Evolutionary conservation across 2,329 filamentous ascomycete genomes (phyloP).

Genomic region (Apiospora marii): DNA sequence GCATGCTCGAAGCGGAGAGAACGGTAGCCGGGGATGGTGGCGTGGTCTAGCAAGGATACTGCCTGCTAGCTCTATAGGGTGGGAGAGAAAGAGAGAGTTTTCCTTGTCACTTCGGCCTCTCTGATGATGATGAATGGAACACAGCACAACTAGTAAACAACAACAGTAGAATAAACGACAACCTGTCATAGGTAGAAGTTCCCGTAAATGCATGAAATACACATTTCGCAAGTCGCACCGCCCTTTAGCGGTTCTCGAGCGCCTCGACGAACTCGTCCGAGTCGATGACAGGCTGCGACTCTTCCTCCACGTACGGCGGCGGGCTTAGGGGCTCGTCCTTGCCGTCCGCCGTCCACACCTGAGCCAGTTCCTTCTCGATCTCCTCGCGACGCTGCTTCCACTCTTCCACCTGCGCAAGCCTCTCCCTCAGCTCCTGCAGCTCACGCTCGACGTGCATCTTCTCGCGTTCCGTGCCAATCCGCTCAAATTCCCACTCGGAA

Average conservation of each 20-base stretch:
- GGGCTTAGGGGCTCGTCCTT: constrained; percentile 55
- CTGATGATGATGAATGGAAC: neutral
- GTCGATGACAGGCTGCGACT: constrained; percentile 21
- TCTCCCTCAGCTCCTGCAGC: constrained; percentile 81
- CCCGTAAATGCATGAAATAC: neutral
- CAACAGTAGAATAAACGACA: neutral
- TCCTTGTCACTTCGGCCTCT: neutral
- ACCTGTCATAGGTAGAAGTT: neutral
- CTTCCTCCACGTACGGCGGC: constrained; percentile 50
- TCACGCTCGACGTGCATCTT: constrained; percentile 94
- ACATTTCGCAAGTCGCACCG: neutral
- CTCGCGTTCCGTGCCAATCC: constrained; percentile 92
- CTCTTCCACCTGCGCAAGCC: constrained; percentile 80
- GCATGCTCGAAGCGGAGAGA: neutral
- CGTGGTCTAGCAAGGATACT: constrained; percentile 11
- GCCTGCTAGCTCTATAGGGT: neutral
- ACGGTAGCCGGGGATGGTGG: constrained; percentile 16
- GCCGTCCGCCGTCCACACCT: constrained; percentile 64
- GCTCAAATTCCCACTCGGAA: constrained; percentile 91
- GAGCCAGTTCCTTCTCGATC: constrained; percentile 82
- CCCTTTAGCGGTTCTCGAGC: constrained; percentile 19
- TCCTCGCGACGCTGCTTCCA: constrained; percentile 82
- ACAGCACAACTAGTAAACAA: neutral
- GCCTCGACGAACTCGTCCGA: constrained; percentile 28
- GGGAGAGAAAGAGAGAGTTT: neutral